Conservation (phyloP, 371 early-diverging fungal genomes). For the Sporodiniella umbellata region DNA sequence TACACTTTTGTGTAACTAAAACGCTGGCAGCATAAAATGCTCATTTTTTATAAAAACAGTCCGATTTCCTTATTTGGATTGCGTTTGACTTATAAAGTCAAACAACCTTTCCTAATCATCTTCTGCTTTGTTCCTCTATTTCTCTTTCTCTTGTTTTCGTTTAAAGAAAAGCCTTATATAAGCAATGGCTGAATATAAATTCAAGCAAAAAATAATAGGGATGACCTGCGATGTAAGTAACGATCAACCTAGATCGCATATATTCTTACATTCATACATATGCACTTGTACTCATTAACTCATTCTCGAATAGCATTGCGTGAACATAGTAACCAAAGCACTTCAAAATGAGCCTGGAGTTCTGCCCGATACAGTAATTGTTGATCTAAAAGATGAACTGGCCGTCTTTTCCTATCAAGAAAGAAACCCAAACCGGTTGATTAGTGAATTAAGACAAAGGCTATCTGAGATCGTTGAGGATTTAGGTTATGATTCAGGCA, state of each 20-base stretch:
- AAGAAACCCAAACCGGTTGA: not conserved
- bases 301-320: slow-evolving; percentile 14
- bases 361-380: slow-evolving; percentile 7
- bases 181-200: slow-evolving; percentile 8
- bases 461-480: slow-evolving; percentile 25
- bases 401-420: slow-evolving; percentile 15
- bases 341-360: slow-evolving; percentile 19
- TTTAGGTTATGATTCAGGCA: slow-evolving; percentile 30
- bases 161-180: not conserved
- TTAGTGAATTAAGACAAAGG: slow-evolving; percentile 7
- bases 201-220: slow-evolving; percentile 19
- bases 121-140: too few relatives aligned
- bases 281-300: not conserved
- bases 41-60: slow-evolving; percentile 4
- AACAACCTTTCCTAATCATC: too few relatives aligned
- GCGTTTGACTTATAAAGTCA: not conserved
- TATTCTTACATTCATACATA: too few relatives aligned
- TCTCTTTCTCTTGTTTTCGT: not conserved
- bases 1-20: not conserved
- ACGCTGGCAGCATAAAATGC: slow-evolving; percentile 12
- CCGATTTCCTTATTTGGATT: slow-evolving; percentile 11
- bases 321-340: slow-evolving; percentile 18
- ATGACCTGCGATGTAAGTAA: slow-evolving; percentile 34
- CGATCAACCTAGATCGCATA: too few relatives aligned
- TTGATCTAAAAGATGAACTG: slow-evolving; percentile 23